Evolutionary conservation across 345 rosid species (phyloP), one percentile per base, ranked within the genome.

Genomic region (Brassica carinata): DNA sequence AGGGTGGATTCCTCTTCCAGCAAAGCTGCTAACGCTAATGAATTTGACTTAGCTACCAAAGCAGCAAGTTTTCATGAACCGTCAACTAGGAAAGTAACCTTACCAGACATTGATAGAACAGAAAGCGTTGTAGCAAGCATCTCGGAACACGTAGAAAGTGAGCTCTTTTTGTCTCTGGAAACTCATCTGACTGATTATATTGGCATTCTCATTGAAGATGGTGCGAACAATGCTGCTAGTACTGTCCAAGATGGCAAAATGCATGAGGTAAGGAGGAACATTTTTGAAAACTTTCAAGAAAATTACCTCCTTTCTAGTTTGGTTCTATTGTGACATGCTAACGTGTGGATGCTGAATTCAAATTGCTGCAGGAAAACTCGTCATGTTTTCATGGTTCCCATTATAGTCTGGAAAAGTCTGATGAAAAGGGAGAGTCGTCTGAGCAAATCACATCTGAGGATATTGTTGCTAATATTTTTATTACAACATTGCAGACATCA

Each of bases 101-200:
- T 48, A 69, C 64, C 70, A 23, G 61, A 43, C 72, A 71, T 27
- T 61, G 77, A 71, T 69, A 61, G 38, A 77, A 38, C 66, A 26
- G 59, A 73, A 74, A 76, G 79, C 75, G 69, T 77, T 66, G 67
- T 85, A 57, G 67, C 85, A 29, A 67, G 82, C 83, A 84, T 92
- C 62, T 71, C 85, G 51, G 88, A 84, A 84, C 77, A 76, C 81
- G 87, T 92, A 30, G 90, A 82, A 84, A 81, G 81, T 55, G 93
- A 92, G 84, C 90, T 96, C 77, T 80, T 87, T 83, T 30, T 75
- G 66, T 90, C 92, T 84, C 79, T 86, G 45, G 82, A 84, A 89
- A 73, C 64, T 57, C 75, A 77, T 71, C 59, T 89, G 83, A 77
- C 72, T 51, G 84, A 87, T 15, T 91, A 89, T 87, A 67, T 81